Evolutionary conservation across 306 rosid species (phyloP).

Genomic region (Fagus crenata): DNA sequence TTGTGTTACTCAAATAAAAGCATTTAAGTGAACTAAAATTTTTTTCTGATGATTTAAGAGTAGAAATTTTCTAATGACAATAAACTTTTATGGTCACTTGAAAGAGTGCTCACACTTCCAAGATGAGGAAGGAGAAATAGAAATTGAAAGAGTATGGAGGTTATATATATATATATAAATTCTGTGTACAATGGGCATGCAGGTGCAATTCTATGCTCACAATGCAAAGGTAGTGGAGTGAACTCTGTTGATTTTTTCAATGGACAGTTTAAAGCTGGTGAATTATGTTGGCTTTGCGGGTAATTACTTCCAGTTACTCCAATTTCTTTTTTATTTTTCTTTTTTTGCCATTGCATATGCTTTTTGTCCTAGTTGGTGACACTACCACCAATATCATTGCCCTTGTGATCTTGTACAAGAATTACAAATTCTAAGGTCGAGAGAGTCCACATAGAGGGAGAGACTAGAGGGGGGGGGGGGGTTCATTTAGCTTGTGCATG

Average conservation of each 20-base stretch:
- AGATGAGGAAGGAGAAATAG: not conserved
- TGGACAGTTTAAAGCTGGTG: constrained; percentile 56
- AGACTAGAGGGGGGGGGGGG: not conserved
- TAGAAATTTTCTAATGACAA: too few relatives aligned
- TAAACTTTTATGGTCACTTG: not conserved
- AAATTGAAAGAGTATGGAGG: not conserved
- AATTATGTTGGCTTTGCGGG: constrained; percentile 63
- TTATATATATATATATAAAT: not conserved
- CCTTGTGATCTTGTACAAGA: not conserved
- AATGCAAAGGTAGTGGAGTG: constrained; percentile 56
- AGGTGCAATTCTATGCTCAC: constrained; percentile 59
- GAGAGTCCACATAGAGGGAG: too few relatives aligned
- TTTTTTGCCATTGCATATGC: not conserved
- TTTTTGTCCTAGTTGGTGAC: not conserved
- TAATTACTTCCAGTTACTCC: constrained; percentile 9
- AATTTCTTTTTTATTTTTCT: not conserved
- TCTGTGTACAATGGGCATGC: constrained; percentile 22
- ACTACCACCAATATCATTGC: too few relatives aligned
- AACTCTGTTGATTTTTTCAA: constrained; percentile 51
- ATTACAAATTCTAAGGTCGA: not conserved
- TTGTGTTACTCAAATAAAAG: too few relatives aligned
- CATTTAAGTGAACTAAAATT: too few relatives aligned
- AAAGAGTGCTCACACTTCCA: not conserved
- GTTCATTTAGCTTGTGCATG: not conserved
- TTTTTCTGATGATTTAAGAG: too few relatives aligned